These are phyloP conservation scores for Fusarium incarnatum DNA, from an alignment of 2,329 filamentous ascomycete species.

Conservation along the genomic window DNA sequence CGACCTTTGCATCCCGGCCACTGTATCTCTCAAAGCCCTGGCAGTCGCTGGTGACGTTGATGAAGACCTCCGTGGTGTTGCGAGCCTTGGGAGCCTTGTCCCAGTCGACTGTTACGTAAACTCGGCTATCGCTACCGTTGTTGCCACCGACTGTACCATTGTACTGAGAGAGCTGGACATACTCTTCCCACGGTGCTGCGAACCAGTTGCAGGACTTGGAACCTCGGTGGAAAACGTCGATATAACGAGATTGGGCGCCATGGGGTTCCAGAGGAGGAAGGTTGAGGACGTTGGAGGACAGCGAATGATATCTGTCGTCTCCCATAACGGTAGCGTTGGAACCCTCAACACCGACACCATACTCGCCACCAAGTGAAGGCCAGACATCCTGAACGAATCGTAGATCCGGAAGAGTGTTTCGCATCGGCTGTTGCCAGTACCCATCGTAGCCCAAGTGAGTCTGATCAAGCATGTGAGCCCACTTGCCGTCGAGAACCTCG, in stretches of 20 bases:
- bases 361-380: slow-evolving; percentile 62
- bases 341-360: slow-evolving; percentile 50
- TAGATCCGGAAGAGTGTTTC: slow-evolving; percentile 70
- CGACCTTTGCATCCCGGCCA: slow-evolving; percentile 57
- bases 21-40: slow-evolving; percentile 56
- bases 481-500: slow-evolving; percentile 33
- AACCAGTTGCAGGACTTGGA: slow-evolving; percentile 48
- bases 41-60: slow-evolving; percentile 64
- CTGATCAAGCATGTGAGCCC: slow-evolving; percentile 48
- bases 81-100: slow-evolving; percentile 53
- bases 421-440: slow-evolving; percentile 77
- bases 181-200: slow-evolving; percentile 49
- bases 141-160: slow-evolving; percentile 48
- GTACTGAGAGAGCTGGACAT: slow-evolving; percentile 47
- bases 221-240: slow-evolving; percentile 53
- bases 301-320: slow-evolving; percentile 64
- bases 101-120: slow-evolving; percentile 52
- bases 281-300: slow-evolving; percentile 54
- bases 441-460: slow-evolving; percentile 66
- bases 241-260: slow-evolving; percentile 48
- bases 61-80: slow-evolving; percentile 60
- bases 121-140: slow-evolving; percentile 47
- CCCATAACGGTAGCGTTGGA: slow-evolving; percentile 52
- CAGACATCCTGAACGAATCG: slow-evolving; percentile 61
- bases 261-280: slow-evolving; percentile 50